Evolutionary conservation across 1,284 basidiomycete genomes (phyloP), one percentile per base, ranked within the genome.

Genomic region (Chondrostereum purpureum): DNA sequence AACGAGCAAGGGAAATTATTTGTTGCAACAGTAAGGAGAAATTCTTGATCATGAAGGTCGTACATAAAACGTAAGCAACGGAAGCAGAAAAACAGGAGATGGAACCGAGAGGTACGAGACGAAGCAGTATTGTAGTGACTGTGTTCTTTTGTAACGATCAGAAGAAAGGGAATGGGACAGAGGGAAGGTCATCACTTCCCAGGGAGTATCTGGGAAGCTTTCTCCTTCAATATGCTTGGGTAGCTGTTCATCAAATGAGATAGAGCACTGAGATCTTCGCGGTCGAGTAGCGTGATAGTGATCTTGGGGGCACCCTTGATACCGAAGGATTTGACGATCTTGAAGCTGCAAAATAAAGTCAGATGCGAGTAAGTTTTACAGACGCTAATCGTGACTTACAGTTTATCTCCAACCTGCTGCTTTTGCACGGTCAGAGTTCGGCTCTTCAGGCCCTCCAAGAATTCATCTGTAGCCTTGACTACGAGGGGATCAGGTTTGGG

Each of bases 241-340:
- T 91, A 92, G 58, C 84, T 86, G 61, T 90, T 88, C 85, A 90
- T 88, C 43, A 94, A 70, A 58, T 92, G 87, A 6, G 88, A 85
- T 33, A 93, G 72, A 1, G 88, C 69, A 23, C 87, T 76, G 18
- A 94, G 71, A 56, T 94, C 91, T 48, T 92, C 90, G 53, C 83
- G 75, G 55, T 93, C 89, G 46, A 94, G 68, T 8, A 94, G 72
- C 1, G 77, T 69, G 53, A 94, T 90, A 1, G 90, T 90, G 50
- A 90, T 67, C 60, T 91, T 90, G 36, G 87, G 84, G 48, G 87
- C 84, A 42, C 77, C 76, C 60, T 87, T 91, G 61, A 92, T 72
- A 10, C 86, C 87, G 56, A 85, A 85, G 5, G 75, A 73, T 62
- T 89, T 91, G 58, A 92, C 69, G 36, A 83, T 77, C 60, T 84